Base-by-base conservation (phyloP, 1,284 basidiomycete genomes). In the Wolfiporia cocos region DNA sequence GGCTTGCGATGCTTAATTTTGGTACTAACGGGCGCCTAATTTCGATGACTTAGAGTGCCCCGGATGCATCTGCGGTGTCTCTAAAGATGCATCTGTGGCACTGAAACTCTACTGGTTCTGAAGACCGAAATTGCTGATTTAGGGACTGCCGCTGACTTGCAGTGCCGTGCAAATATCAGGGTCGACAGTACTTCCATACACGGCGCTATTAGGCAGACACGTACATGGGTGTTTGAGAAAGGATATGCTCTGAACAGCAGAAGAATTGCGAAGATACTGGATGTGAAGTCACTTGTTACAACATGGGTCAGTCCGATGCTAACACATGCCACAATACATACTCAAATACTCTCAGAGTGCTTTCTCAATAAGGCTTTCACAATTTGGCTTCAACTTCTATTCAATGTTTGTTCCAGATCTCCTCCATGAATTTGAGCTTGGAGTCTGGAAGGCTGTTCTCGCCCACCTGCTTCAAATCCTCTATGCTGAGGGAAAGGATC, bases 401-500 rank as follows among this genome's bases (percentile, higher is more conserved):
- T 41, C 12, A 1, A 49, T 64, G 37, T 50, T 69, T 1, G 53
- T 59, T 0, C 51, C 58, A 1, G 67, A 70, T 43, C n/a, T 66
- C 7, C 26, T 69, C 39, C 66, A 69, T 41, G 62, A 69, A 40
- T 51, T 63, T 31, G 63, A 68, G 39, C 44, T 67, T 0, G 67
- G 65, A 1, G 53, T 63, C 0, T 69, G 66, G 63, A 68, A 52
- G 37, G 42, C 42, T 0, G 28, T 44, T 1, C 47, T 49, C 28
- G 44, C 37, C 1, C 51, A 53, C 22, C 32, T 53, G 1, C 21
- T 41, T 1, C 32, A 32, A 6, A 34, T 41, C 7, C 23, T 41
- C 2, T 21, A 26, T 34, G 36, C 44, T 12, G 21, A 32, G 7
- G 45, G 38, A 1, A 14, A 18, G 0, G 41, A 49, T 18, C 28